Evolutionary conservation across 495 filamentous ascomycete species (phyloP).

Genomic region (Aspergillus avenaceus): DNA sequence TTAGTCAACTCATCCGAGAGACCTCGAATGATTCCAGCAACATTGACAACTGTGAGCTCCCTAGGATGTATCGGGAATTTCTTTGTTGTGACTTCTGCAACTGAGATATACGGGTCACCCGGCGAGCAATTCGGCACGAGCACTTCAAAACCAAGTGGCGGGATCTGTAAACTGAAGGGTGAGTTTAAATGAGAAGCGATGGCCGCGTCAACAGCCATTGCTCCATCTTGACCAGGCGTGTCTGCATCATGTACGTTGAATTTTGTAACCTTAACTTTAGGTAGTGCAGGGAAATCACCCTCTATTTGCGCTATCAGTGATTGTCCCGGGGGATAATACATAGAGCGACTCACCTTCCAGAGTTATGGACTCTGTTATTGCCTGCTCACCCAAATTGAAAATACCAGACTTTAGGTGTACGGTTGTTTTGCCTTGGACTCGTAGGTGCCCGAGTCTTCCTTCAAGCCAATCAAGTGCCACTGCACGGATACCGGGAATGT

Average conservation of each 20-base stretch:
- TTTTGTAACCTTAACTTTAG: constrained; percentile 69
- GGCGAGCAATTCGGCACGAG: constrained; percentile 72
- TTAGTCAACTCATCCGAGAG: constrained; percentile 67
- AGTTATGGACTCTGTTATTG: constrained; percentile 61
- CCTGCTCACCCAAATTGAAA: constrained; percentile 68
- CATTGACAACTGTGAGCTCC: constrained; percentile 59
- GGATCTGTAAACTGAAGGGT: constrained; percentile 68
- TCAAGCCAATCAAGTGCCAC: constrained; percentile 86
- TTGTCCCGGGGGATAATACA: background rate
- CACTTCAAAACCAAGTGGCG: constrained; percentile 76
- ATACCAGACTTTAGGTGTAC: constrained; percentile 73
- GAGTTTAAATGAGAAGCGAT: constrained; percentile 66
- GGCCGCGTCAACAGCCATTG: constrained; percentile 74
- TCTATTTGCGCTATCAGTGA: constrained; percentile 31
- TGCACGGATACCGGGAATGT: constrained; percentile 70
- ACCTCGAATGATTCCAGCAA: constrained; percentile 61
- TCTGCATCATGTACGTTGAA: constrained; percentile 71
- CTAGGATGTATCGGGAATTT: constrained; percentile 61
- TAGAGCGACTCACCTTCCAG: constrained; percentile 71
- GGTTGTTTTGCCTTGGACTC: constrained; percentile 63
- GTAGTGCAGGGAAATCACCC: constrained; percentile 67
- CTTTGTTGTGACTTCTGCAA: constrained; percentile 71
- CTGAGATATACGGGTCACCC: constrained; percentile 57
- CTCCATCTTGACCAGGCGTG: constrained; percentile 42
- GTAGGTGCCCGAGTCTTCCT: constrained; percentile 64